Conservation (phyloP, 2,329 filamentous ascomycete genomes). For the Colletotrichum musae region DNA sequence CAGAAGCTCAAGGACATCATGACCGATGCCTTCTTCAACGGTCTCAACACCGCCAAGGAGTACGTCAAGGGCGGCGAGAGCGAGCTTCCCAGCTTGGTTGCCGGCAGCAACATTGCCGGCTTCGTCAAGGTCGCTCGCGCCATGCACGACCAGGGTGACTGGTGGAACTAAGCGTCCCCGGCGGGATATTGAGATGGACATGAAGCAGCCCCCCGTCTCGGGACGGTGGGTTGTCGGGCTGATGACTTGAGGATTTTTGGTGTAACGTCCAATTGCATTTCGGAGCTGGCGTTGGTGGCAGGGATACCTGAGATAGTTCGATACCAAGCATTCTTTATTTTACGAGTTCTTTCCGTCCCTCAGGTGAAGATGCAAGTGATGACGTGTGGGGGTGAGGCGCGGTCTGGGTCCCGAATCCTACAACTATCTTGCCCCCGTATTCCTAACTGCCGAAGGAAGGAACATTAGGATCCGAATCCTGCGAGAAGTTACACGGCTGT, state of each 20-base stretch:
- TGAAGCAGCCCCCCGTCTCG: slow-evolving; percentile 11
- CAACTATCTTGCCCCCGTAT: not conserved
- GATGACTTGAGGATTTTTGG: slow-evolving; percentile 29
- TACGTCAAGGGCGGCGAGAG: slow-evolving; percentile 85
- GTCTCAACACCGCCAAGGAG: slow-evolving; percentile 88
- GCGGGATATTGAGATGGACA: not conserved
- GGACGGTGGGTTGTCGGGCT: slow-evolving; percentile 11
- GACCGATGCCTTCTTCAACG: slow-evolving; percentile 93
- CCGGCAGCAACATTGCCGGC: slow-evolving; percentile 96
- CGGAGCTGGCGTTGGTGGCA: slow-evolving; percentile 40
- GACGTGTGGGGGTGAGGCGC: too few species aligned
- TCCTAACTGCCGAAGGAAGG: slow-evolving; percentile 19
- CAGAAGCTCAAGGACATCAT: slow-evolving; percentile 93
- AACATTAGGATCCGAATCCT: slow-evolving; percentile 20
- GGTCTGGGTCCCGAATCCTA: not conserved
- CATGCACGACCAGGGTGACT: slow-evolving; percentile 98
- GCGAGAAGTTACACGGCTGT: not conserved
- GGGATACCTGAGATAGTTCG: slow-evolving; percentile 36
- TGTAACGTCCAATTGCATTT: slow-evolving; percentile 34
- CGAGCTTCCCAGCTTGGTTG: slow-evolving; percentile 90
- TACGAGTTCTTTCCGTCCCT: not conserved
- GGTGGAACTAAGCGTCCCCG: slow-evolving; percentile 69
- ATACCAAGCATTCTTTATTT: slow-evolving; percentile 35
- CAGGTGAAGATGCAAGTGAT: not conserved
- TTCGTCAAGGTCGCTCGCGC: slow-evolving; percentile 96